Percentiles rank a stretch among this genome's conserved stretches.
Evolutionary conservation across 2,329 filamentous ascomycete species (phyloP).

Genomic region (Scleromitrula shiraiana): DNA sequence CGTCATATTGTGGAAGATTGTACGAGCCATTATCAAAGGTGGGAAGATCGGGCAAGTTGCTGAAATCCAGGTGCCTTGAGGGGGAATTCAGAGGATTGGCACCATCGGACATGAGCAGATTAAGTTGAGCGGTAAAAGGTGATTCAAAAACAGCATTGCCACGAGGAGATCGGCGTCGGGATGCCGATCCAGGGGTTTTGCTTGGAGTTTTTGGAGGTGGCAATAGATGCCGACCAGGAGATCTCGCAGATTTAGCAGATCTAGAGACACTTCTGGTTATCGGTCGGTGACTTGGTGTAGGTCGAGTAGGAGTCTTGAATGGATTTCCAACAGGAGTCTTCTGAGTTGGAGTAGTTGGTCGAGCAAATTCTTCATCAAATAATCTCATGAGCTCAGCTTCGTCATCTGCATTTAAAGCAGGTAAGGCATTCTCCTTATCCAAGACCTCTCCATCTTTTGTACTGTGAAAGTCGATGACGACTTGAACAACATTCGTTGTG

Average conservation of each 20-base stretch:
- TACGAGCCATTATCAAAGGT: slow-evolving; percentile 12
- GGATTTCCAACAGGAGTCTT: slow-evolving; percentile 20
- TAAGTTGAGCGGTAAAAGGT: slow-evolving; percentile 30
- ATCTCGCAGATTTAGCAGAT: slow-evolving; percentile 25
- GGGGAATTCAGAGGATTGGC: slow-evolving; percentile 24
- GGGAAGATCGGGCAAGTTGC: slow-evolving; percentile 28
- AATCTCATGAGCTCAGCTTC: slow-evolving; percentile 27
- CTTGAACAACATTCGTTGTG: slow-evolving; percentile 44
- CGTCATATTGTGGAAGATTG: slow-evolving; percentile 22
- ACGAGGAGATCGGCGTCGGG: slow-evolving; percentile 24
- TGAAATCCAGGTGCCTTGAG: slow-evolving; percentile 28
- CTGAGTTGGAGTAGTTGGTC: slow-evolving; percentile 25
- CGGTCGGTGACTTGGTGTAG: slow-evolving; percentile 27
- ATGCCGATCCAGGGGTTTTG: slow-evolving; percentile 19
- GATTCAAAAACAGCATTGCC: slow-evolving; percentile 27
- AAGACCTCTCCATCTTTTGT: slow-evolving; percentile 19
- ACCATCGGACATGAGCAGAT: slow-evolving; percentile 26
- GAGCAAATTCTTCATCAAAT: slow-evolving; percentile 27
- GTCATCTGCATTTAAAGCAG: slow-evolving; percentile 16
- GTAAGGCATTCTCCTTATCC: slow-evolving; percentile 27
- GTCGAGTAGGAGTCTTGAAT: slow-evolving; percentile 30
- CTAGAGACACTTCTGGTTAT: slow-evolving; percentile 28
- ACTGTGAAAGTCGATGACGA: slow-evolving; percentile 32
- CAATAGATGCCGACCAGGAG: slow-evolving; percentile 20
- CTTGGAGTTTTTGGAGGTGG: slow-evolving; percentile 23